Evolutionary conservation across 345 rosid species (phyloP), one percentile per base, ranked within the genome.

Genomic region (Gossypium rotundifolium): DNA sequence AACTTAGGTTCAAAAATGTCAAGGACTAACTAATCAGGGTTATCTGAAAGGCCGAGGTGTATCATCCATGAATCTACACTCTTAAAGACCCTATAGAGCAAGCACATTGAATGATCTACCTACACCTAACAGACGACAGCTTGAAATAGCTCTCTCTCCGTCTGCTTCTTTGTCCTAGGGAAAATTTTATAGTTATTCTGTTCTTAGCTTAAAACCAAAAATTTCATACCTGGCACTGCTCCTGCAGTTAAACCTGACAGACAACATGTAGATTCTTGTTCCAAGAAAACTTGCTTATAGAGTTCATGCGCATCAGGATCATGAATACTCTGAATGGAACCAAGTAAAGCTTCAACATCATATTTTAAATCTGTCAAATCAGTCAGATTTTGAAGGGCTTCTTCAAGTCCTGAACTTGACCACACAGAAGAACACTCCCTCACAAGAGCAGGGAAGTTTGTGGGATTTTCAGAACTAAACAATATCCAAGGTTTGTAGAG

Each of bases 401-500:
- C 89, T 81, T 80, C 79, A 46, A 96, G 85, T 71, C 98, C 94
- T 3, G 97, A 89, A 83, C 84, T 87, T 61, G 83, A 81, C 99
- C 99, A 96, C 59, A 81, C 11, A 29, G 76, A 49, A 60, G 79
- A 79, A 78, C 96, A 93, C 79, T 91, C 90, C 9, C 77, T 81
- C 54, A 90, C 70, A 83, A 90, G 87, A 74, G 76, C 70, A 81
- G 76, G 65, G 55, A 85, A 22, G 69, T 45, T 73, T 23, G 72
- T 48, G 64, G 81, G 66, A 74, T 86, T 75, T 64, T 83, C 65
- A 12, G 86, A 83, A 74, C 77, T 76, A 55, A 83, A 62, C 57
- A 90, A 52, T 68, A 91, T 73, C 98, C 98, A 95, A 40, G 97
- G 94, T 81, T 83, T 90, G 82, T 86, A 91, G 72, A 90, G 82